These are phyloP conservation scores for Kodamaea derodonti DNA, from an alignment of 1,139 yeast species.

Conservation along the genomic window DNA sequence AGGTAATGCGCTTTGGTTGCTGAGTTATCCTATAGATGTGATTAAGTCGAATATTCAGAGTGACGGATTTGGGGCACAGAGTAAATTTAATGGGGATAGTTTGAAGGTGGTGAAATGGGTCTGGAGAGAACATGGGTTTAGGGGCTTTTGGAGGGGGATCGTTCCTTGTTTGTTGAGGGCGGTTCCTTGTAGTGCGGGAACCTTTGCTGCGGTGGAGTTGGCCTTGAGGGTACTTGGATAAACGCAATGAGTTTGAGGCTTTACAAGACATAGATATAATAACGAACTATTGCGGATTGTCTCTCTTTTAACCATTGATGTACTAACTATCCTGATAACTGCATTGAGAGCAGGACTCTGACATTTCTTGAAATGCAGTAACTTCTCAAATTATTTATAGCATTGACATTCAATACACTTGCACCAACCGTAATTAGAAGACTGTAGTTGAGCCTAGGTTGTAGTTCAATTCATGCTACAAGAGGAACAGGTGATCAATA, in stretches of 20 bases:
- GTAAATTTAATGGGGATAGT: conserved; percentile 45
- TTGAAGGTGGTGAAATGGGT: conserved; percentile 46
- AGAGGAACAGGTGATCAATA: too few relatives aligned
- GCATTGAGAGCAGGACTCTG: too few relatives aligned
- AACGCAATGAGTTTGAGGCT: neutral
- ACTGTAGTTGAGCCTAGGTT: too few relatives aligned
- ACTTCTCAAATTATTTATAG: too few relatives aligned
- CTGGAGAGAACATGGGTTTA: conserved; percentile 40
- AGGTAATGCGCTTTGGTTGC: conserved; percentile 69
- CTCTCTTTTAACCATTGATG: too few relatives aligned
- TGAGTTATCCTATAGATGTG: conserved; percentile 70
- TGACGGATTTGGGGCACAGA: conserved; percentile 49
- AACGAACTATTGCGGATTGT: too few relatives aligned
- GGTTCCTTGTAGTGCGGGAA: conserved; percentile 71
- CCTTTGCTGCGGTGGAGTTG: conserved; percentile 73
- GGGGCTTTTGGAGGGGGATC: conserved; percentile 71
- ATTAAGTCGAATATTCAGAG: conserved; percentile 69
- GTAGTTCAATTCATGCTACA: too few relatives aligned
- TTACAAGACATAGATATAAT: too few relatives aligned
- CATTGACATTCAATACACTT: too few relatives aligned
- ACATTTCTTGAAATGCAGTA: too few relatives aligned
- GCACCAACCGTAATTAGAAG: too few relatives aligned
- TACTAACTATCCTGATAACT: too few relatives aligned
- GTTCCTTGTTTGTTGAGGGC: conserved; percentile 69
- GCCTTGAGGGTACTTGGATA: conserved; percentile 56